Percentiles rank a stretch among this genome's conserved stretches.
phyloP scores from a whole-genome alignment of 768 basidiomycete species.

The Udeniomyces megalosporus region DNA sequence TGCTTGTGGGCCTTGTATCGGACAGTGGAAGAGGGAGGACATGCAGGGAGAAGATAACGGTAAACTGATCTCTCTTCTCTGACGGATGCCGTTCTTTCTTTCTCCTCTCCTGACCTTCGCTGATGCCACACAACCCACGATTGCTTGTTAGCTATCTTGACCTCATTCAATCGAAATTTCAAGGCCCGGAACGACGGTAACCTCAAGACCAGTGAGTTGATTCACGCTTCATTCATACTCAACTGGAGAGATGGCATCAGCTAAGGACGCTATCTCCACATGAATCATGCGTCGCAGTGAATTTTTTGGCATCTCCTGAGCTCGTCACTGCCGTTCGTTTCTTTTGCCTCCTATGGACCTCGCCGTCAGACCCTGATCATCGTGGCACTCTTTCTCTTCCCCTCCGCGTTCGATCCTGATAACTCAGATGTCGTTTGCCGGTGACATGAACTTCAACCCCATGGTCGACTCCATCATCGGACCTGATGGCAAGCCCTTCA shows the following conservation, averaged over 20 bases:
- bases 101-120: not conserved
- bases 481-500: constrained; percentile 61
- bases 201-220: constrained; percentile 40
- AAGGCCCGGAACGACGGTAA: constrained; percentile 97
- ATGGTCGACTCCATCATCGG: constrained; percentile 50
- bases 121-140: too few relatives aligned
- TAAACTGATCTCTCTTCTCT: constrained; percentile 26
- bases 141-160: constrained; percentile 59
- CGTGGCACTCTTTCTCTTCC: too few relatives aligned
- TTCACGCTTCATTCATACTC: not conserved
- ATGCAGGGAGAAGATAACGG: constrained; percentile 81
- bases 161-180: constrained; percentile 91
- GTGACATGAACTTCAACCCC: constrained; percentile 85
- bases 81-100: not conserved
- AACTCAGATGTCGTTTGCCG: constrained; percentile 67
- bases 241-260: too few relatives aligned
- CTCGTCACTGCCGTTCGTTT: constrained; percentile 59
- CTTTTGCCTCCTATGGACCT: not conserved
- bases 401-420: not conserved
- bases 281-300: constrained; percentile 46
- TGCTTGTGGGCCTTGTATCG: constrained; percentile 97
- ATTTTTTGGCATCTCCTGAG: constrained; percentile 93
- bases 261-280: too few relatives aligned
- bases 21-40: constrained; percentile 93
- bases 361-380: too few relatives aligned